Base-by-base conservation (phyloP, 2,329 filamentous ascomycete species). In the Nigrograna mackinnonii region DNA sequence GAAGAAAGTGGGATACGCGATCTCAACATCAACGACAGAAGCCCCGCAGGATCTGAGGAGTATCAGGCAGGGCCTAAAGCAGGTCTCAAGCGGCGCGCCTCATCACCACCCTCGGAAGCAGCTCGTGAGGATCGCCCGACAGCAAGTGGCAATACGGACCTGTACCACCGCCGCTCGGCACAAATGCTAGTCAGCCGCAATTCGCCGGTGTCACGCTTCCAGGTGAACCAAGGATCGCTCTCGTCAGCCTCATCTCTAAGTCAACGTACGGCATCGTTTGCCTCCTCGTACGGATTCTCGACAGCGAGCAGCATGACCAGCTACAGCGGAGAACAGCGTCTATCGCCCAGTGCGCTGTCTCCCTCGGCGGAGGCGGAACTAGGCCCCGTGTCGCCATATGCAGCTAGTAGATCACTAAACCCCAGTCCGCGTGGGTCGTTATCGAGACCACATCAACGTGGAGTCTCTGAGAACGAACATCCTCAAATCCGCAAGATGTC, bases 171-270 rank as follows among this genome's bases (percentile, higher is more conserved):
- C 41, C 74, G 78, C 43, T 77, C 78, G 11, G 67, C 74, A 36
- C 78, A 83, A 47, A 80, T 79, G 43, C 76, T 77, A 31, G 75
- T 77, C 46, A 78, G 75, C 46, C 76, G 75, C 33, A 76, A 79
- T 24, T 79, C 79, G 13, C 74, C 79, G 28, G 71, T 74, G 35
- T 75, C 75, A 20, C 73, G 76, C 32, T 82, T 80, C 59, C 76
- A 79, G 44, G 72, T 76, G 19, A 78, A 75, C 44, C 78, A 82
- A 54, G 79, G 81, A 35, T 86, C 83, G 17, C 64, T 85, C 18
- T 87, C 84, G 5, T 85, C 84, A n/a, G 75, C 76, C 6, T 82
- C 82, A n/a, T 86, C 83, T 5, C 70, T 77, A 20, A 79, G 79
- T 35, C 76, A 79, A 46, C 78, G 81, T 49, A 82, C 78, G 34